Evolutionary conservation across 306 rosid genomes (phyloP), one percentile per base, ranked within the genome.

Genomic region (Cicer pinnatifidum): DNA sequence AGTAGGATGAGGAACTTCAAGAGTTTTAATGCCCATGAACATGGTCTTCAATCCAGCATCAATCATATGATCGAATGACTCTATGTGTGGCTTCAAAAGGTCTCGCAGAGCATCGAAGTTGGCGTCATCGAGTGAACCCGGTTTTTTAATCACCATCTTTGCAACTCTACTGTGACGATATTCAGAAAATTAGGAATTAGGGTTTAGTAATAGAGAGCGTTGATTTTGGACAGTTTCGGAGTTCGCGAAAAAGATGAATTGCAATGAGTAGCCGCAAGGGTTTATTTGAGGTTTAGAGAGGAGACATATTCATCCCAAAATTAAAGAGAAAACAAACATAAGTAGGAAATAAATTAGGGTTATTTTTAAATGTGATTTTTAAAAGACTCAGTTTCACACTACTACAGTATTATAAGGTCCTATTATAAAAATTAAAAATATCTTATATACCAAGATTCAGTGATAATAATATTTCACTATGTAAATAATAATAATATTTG

Each of bases 71-170:
- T 94, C 89, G 48, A 85, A 91, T 2, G 98, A 94, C 71, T 94
- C 95, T 20, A 94, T 87, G 71, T 89, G 97, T 64, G 88, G 98
- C 54, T 71, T 78, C 66, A 91, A 83, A 8, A 94, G 87, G 75
- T 87, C 91, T 11, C 81, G 85, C 46, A 94, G 71, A 6, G 85
- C 80, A 13, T 33, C 66, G 2, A 59, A 59, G 19, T 59, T 59
- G 19, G 23, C 35, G 17, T 59, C 17, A 1, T 59, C 11, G 1
- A n/a, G 19, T 5, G 44, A 59, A 56, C 62, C 62, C 0, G 59
- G 35, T 53, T 3, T 17, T 53, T 9, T 1, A 16, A 28, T 17
- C 59, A 11, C 59, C 59, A 53, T 53, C 35, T 53, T 53, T 5
- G 33, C 17, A 53, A 17, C 59, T 17, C 12, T 11, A 6, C 52